Percentiles rank a stretch among this genome's conserved stretches.
These are phyloP conservation scores for Thymus quinquecostatus DNA, from an alignment of 257 asterid species.

Conservation along the genomic window DNA sequence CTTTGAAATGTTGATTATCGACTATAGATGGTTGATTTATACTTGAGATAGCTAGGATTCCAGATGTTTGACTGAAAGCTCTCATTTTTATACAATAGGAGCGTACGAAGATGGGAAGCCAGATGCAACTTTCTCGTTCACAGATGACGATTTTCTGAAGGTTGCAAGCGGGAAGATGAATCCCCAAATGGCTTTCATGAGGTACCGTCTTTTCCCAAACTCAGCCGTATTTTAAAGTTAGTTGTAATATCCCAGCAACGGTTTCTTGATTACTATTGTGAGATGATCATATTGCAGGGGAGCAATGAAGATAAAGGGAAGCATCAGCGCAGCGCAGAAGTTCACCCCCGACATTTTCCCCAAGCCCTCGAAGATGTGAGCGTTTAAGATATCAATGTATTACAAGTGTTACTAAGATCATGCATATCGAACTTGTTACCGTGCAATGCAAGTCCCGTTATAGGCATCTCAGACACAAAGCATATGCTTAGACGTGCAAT, in stretches of 20 bases:
- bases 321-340: constrained; percentile 89
- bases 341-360: constrained; percentile 96
- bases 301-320: constrained; percentile 85
- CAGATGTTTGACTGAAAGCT: neutral
- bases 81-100: constrained; percentile 44
- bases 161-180: constrained; percentile 60
- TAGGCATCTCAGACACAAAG: constrained; percentile 18
- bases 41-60: neutral
- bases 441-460: neutral
- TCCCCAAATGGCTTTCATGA: constrained; percentile 72
- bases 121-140: constrained; percentile 92
- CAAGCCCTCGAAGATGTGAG: constrained; percentile 94
- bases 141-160: constrained; percentile 66
- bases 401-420: constrained; percentile 12
- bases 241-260: neutral
- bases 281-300: constrained; percentile 54
- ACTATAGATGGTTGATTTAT: neutral
- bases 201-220: constrained; percentile 38
- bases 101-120: constrained; percentile 86
- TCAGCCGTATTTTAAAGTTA: neutral
- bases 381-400: constrained; percentile 23
- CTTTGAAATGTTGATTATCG: constrained; percentile 52
- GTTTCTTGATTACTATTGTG: neutral
- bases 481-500: constrained; percentile 16
- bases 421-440: constrained; percentile 4